These are phyloP conservation scores for Fusarium sp. DNA, from an alignment of 2,329 filamentous ascomycete species.

Conservation along the genomic window DNA sequence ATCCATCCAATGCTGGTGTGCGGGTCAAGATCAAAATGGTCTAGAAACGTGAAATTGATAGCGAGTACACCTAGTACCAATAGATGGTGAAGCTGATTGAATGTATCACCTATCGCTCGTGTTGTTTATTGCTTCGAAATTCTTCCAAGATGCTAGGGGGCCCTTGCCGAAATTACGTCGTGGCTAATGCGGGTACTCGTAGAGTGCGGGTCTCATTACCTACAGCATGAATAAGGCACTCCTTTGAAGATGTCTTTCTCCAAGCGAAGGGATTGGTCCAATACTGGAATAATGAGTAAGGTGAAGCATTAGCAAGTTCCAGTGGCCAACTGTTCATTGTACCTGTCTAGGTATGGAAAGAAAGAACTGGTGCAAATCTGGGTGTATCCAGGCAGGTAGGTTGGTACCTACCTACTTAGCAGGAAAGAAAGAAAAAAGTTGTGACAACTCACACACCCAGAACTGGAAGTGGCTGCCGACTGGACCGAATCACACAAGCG, in stretches of 20 bases:
- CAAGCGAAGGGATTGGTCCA: not conserved
- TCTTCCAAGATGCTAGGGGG: slow-evolving; percentile 26
- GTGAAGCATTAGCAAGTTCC: slow-evolving; percentile 18
- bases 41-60: slow-evolving; percentile 6
- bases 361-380: slow-evolving; percentile 16
- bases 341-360: not conserved
- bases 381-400: not conserved
- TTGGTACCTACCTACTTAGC: not conserved
- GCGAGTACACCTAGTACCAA: not conserved
- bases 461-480: slow-evolving; percentile 30
- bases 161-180: slow-evolving; percentile 46
- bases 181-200: slow-evolving; percentile 41
- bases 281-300: not conserved
- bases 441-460: slow-evolving; percentile 18
- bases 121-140: slow-evolving; percentile 22
- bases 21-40: slow-evolving; percentile 17
- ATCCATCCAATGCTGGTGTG: slow-evolving; percentile 20
- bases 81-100: not conserved
- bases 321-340: slow-evolving; percentile 26
- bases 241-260: slow-evolving; percentile 8
- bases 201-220: slow-evolving; percentile 45
- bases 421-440: not conserved
- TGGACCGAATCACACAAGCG: slow-evolving; percentile 10
- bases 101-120: slow-evolving; percentile 20
- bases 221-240: slow-evolving; percentile 29